These are phyloP conservation scores for Stentor roeselii DNA, from an alignment of 73 alveolate genomes.

Conservation along the genomic window DNA sequence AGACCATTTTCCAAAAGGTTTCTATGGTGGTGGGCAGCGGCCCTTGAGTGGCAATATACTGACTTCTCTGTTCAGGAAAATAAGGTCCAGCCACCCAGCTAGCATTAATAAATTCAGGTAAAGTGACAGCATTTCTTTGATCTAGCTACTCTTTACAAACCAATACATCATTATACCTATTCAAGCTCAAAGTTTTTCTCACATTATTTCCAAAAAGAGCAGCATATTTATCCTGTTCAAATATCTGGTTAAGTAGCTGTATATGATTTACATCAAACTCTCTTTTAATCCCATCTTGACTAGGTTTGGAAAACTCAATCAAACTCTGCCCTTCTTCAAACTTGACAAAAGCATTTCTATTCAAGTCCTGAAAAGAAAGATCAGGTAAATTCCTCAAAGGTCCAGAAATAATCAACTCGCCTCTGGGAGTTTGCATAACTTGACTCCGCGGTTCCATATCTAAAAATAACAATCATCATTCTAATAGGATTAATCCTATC, in stretches of 20 bases:
- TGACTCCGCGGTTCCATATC: background rate
- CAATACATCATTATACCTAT: background rate
- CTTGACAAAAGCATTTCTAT: background rate
- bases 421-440: background rate
- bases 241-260: background rate
- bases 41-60: conserved; percentile 86
- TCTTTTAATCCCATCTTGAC: background rate
- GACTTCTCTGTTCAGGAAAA: background rate
- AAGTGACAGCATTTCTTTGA: background rate
- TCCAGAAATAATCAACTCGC: background rate
- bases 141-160: background rate
- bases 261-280: background rate
- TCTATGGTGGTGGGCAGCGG: conserved; percentile 74
- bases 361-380: background rate
- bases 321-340: background rate
- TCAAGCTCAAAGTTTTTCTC: background rate
- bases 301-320: background rate
- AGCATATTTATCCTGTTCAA: background rate
- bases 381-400: background rate
- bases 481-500: too few relatives aligned
- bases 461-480: too few relatives aligned
- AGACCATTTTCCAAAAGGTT: conserved; percentile 88
- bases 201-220: too few relatives aligned
- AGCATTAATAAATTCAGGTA: background rate
- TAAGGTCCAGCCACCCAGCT: background rate